phyloP scores from a whole-genome alignment of 2,329 filamentous ascomycete species.

The Periglandula ipomoeae region DNA sequence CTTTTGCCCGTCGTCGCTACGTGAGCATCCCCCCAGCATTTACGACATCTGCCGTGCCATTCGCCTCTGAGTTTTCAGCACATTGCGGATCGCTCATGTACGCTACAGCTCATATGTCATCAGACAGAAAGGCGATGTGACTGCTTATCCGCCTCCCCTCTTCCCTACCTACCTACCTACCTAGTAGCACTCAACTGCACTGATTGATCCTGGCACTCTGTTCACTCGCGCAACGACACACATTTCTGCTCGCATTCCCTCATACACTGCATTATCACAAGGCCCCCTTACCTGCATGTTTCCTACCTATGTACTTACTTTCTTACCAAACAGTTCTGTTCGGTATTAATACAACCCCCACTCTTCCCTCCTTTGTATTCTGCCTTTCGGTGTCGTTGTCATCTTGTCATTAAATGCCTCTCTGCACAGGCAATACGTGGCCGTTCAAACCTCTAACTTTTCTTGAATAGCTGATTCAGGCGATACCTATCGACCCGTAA shows the following conservation, averaged over 20 bases:
- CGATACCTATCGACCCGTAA: conserved; percentile 53
- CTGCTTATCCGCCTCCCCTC: too few relatives aligned
- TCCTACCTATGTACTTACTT: conserved; percentile 1
- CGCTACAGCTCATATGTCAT: conserved; percentile 1
- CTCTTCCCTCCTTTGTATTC: conserved; percentile 13
- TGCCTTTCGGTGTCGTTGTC: conserved; percentile 5
- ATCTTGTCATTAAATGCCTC: conserved; percentile 3
- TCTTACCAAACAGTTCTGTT: conserved; percentile 6
- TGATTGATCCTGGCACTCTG: not conserved
- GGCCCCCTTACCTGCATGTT: conserved; percentile 9
- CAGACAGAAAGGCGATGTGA: conserved; percentile 1
- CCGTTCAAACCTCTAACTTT: conserved; percentile 30
- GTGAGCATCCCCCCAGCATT: not conserved
- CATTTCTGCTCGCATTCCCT: conserved; percentile 4
- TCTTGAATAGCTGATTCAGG: conserved; percentile 45
- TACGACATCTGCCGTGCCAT: not conserved
- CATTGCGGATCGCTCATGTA: not conserved
- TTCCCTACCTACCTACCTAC: not conserved
- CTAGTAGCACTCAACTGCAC: not conserved
- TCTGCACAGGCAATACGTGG: not conserved
- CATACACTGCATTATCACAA: conserved; percentile 9
- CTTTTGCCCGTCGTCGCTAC: not conserved
- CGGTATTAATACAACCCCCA: conserved; percentile 15
- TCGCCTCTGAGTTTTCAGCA: not conserved
- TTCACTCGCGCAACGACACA: not conserved